Conservation (phyloP, 176 grass and related monocot genomes). For the Puccinellia tenuiflora region DNA sequence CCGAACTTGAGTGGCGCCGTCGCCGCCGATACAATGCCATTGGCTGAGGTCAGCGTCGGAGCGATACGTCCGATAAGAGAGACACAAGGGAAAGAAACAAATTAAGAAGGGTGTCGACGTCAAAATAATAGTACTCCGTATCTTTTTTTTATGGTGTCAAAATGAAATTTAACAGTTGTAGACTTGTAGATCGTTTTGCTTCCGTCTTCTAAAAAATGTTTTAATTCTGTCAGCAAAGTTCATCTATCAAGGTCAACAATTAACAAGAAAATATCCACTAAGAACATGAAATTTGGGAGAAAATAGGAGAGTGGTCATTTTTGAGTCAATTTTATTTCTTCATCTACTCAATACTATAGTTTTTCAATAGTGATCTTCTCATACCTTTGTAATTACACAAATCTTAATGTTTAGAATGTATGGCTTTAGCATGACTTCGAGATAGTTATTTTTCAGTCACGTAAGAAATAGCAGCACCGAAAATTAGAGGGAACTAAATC, state of each 20-base stretch:
- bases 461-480: not conserved
- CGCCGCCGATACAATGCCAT: conserved; percentile 1
- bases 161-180: not conserved
- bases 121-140: not conserved
- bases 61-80: not conserved
- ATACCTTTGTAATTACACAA: not conserved
- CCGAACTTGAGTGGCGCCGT: conserved; percentile 40
- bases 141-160: not conserved
- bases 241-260: not conserved
- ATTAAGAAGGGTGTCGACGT: not conserved
- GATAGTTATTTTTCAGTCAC: not conserved
- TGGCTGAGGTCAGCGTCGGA: not conserved
- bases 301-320: not conserved
- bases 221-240: not conserved
- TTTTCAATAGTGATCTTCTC: not conserved
- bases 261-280: not conserved
- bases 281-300: not conserved
- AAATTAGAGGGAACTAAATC: not conserved
- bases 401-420: not conserved
- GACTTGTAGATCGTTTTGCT: not conserved
- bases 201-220: not conserved
- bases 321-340: not conserved
- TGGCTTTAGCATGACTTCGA: not conserved
- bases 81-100: not conserved
- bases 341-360: not conserved